These are phyloP conservation scores for Solanum commersonii DNA, from an alignment of 257 asterid genomes.

Conservation along the genomic window DNA sequence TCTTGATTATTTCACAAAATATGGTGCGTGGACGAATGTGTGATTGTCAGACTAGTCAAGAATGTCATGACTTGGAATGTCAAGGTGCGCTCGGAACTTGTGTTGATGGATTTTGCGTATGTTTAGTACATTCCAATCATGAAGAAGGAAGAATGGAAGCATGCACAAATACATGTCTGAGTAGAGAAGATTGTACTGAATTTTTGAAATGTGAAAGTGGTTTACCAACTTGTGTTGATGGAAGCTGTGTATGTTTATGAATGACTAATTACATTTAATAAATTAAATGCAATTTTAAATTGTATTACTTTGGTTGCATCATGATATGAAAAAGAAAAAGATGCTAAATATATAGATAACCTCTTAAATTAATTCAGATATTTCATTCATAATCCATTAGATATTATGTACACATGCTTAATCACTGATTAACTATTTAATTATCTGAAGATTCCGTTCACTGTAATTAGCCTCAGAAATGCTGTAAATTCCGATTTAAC, in stretches of 20 bases:
- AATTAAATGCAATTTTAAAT: background rate
- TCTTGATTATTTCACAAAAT: background rate
- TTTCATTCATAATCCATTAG: background rate
- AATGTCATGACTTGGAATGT: background rate
- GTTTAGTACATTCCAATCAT: background rate
- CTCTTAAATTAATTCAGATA: no score
- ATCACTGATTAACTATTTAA: background rate
- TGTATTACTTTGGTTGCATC: background rate
- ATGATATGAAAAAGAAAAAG: background rate
- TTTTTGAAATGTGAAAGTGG: background rate
- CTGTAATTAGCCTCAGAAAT: background rate
- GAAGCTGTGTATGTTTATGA: background rate
- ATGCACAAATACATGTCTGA: background rate
- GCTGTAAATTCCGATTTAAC: constrained; percentile 18
- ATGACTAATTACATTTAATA: background rate
- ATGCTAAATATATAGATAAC: background rate
- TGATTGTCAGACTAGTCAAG: background rate
- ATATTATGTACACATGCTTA: background rate
- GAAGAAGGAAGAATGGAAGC: background rate
- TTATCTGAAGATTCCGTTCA: background rate
- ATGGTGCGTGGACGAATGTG: background rate
- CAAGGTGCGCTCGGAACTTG: background rate
- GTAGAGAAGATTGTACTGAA: background rate
- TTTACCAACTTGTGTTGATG: background rate
- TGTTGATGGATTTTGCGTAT: background rate